Evolutionary conservation across 2,329 filamentous ascomycete genomes (phyloP).

Genomic region (Diaporthe vaccinii): DNA sequence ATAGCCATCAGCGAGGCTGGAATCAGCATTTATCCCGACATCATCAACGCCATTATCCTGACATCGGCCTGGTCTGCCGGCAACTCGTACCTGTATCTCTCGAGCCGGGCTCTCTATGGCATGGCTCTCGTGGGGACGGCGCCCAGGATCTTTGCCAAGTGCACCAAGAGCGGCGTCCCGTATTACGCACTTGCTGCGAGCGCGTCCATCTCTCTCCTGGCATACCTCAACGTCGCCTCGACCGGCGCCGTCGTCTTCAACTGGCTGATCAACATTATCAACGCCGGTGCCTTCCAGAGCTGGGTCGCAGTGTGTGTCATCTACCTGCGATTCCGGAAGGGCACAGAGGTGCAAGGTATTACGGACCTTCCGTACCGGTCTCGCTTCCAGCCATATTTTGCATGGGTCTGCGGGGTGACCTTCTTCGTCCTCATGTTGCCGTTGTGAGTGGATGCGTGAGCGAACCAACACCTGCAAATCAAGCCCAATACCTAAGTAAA

Average conservation of each 20-base stretch:
- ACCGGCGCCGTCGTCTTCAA: constrained; percentile 70
- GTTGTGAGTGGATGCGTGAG: too few species aligned
- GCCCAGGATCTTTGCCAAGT: constrained; percentile 59
- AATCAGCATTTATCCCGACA: constrained; percentile 70
- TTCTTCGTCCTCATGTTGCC: constrained; percentile 57
- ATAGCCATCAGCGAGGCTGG: constrained; percentile 73
- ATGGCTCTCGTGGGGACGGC: constrained; percentile 64
- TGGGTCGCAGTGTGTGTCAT: constrained; percentile 69
- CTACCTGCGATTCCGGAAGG: constrained; percentile 71
- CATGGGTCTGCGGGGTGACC: constrained; percentile 58
- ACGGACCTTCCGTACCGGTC: constrained; percentile 63
- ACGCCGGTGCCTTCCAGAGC: constrained; percentile 64
- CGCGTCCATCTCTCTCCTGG: constrained; percentile 71
- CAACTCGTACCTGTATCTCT: constrained; percentile 51
- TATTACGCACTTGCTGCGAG: constrained; percentile 56
- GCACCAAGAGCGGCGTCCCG: constrained; percentile 61
- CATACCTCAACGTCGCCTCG: constrained; percentile 74
- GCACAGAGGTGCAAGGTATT: constrained; percentile 58
- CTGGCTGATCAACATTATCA: constrained; percentile 71
- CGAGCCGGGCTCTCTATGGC: constrained; percentile 57
- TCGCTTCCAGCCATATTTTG: constrained; percentile 68
- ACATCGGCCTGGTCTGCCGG: constrained; percentile 53
- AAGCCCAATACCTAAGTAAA: too few species aligned
- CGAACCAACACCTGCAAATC: too few species aligned
- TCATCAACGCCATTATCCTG: constrained; percentile 77